Base-by-base conservation (phyloP, 2,329 filamentous ascomycete genomes). In the Aspergillus hortae region DNA sequence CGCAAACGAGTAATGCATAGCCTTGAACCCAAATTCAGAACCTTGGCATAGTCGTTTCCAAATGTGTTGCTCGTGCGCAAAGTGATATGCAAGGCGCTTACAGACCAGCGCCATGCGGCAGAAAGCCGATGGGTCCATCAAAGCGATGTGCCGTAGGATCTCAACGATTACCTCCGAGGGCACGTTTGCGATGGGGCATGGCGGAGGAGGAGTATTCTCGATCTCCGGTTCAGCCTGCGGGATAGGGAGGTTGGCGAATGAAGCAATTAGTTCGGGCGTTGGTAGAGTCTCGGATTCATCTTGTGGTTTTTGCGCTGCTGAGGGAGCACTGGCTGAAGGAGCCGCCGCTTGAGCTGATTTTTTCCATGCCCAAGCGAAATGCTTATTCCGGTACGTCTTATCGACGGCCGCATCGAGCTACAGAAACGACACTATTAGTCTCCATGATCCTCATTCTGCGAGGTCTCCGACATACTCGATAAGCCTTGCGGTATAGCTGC, bases 391-490 rank as follows among this genome's bases (percentile, higher is more conserved):
- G 75, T 96, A 99, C 51, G 82, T 80, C 63, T 89, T 84, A 69
- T 99, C 91, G 48, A 99, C 92, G 12, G 80, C 77, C 51, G 86
- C 80, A 67, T 97, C 94, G 71, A 99, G 83, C 87, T 92, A 60
- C 7, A 51, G 14, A 17, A 49, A 32, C 6, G 15, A n/a, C 56
- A 54, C 14, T 17, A 17, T 38, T 38, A 38, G 35, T 38, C 11
- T 6, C 35, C 12, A 38, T 38, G 17, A 9, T 42, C 40, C 10
- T 6, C 17, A 23, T 42, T 7, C 7, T 23, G 19, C n/a, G 23
- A 30, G 47, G 4, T 9, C 23, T 19, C 23, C 33, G n/a, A 64
- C 79, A 53, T 73, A 92, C 90, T 68, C 87, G 85, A 69, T 95
- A 97, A 1, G 94, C 94, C 69, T 88, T 91, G 44, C 94, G 84